These are phyloP conservation scores for Phycomyces blakesleeanus DNA, from an alignment of 192 early-diverging fungal species.

Conservation along the genomic window DNA sequence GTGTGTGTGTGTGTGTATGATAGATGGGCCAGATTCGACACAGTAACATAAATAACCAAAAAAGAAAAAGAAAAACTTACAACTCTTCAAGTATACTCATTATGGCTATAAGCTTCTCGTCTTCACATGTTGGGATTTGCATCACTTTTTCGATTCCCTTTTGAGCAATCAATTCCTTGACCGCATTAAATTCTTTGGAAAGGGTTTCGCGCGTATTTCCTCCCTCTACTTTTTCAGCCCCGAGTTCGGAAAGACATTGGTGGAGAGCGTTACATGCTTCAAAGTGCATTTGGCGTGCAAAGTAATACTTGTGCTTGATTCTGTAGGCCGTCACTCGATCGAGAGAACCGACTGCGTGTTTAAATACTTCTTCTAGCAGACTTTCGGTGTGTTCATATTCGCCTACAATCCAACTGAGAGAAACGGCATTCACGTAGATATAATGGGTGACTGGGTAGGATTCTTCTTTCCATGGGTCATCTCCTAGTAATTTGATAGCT, in stretches of 20 bases:
- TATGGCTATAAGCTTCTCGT: slow-evolving; percentile 10
- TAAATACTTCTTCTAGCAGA: slow-evolving; percentile 14
- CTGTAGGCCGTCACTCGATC: slow-evolving; percentile 25
- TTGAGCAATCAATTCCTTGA: slow-evolving; percentile 8
- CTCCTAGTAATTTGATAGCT: slow-evolving; percentile 13
- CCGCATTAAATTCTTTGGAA: slow-evolving; percentile 1
- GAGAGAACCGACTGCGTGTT: slow-evolving; percentile 15
- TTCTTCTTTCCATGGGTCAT: slow-evolving; percentile 9
- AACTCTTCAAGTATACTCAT: slow-evolving; percentile 28
- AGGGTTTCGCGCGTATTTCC: not conserved
- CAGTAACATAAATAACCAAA: no score
- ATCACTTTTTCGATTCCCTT: slow-evolving; percentile 16
- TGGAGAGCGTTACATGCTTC: slow-evolving; percentile 4
- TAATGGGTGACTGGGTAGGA: slow-evolving; percentile 9
- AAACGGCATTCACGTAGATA: slow-evolving; percentile 16
- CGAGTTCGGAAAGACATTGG: slow-evolving; percentile 23
- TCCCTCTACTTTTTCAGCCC: slow-evolving; percentile 9
- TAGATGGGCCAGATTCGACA: no score
- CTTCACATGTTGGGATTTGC: not conserved
- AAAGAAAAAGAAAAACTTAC: no score
- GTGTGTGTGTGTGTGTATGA: not conserved
- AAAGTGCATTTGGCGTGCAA: slow-evolving; percentile 24
- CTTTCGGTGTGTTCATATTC: slow-evolving; percentile 19
- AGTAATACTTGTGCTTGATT: slow-evolving; percentile 24
- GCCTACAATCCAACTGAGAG: slow-evolving; percentile 24